These are phyloP conservation scores for Musa schizocarpa DNA, from an alignment of 176 grass and related monocot species.

Conservation along the genomic window DNA sequence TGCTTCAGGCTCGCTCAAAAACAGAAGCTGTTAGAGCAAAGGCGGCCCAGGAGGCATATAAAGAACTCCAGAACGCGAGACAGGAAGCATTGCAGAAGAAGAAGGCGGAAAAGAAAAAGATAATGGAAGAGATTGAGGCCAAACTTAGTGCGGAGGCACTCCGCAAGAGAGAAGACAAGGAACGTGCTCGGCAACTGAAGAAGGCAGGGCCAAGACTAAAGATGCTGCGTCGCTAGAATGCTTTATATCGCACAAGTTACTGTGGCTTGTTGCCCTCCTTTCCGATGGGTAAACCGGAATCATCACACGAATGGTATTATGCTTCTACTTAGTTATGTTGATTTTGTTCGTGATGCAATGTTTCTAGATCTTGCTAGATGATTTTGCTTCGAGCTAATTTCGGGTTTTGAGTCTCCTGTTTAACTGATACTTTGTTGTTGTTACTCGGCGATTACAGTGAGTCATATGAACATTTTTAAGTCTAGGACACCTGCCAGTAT, in stretches of 20 bases:
- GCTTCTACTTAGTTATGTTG: background rate
- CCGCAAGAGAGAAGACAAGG: slow-evolving; percentile 89
- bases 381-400: background rate
- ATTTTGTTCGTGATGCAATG: background rate
- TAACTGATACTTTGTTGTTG: too few relatives aligned
- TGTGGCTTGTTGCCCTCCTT: background rate
- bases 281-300: background rate
- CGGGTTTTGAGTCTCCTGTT: background rate
- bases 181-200: slow-evolving; percentile 67
- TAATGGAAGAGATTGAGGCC: slow-evolving; percentile 62
- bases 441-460: background rate
- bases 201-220: slow-evolving; percentile 73
- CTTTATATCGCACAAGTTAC: background rate
- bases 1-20: slow-evolving; percentile 56
- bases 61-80: slow-evolving; percentile 59
- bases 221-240: slow-evolving; percentile 46
- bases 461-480: background rate
- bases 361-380: background rate
- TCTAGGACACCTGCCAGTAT: too few relatives aligned
- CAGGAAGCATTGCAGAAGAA: slow-evolving; percentile 75
- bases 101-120: slow-evolving; percentile 71
- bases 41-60: slow-evolving; percentile 75
- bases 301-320: background rate
- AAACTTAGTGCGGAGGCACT: slow-evolving; percentile 66
- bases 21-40: slow-evolving; percentile 68